Evolutionary conservation across 2,329 filamentous ascomycete genomes (phyloP).

Genomic region (Hymenoscyphus albidus): DNA sequence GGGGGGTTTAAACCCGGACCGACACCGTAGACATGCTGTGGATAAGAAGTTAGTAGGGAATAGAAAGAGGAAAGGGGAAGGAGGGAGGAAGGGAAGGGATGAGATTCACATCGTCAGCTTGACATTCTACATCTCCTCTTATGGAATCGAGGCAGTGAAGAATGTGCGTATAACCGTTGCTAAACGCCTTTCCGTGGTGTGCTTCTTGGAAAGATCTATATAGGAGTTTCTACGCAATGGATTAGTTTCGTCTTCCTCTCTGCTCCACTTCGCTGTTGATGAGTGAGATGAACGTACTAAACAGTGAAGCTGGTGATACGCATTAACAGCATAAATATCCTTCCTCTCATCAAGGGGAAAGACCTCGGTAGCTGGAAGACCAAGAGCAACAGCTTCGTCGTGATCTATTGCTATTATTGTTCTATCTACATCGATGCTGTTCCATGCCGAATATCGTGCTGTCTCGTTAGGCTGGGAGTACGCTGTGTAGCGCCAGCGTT

Average conservation of each 20-base stretch:
- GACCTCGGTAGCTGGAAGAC: not conserved
- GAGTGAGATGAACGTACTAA: not conserved
- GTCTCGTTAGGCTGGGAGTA: not conserved
- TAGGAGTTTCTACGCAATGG: not conserved
- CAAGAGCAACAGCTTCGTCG: conserved; percentile 2
- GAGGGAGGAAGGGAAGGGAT: not conserved
- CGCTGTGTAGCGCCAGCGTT: not conserved
- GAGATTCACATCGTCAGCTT: not conserved
- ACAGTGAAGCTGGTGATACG: conserved; percentile 12
- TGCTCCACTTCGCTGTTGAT: too few species aligned
- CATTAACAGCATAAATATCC: conserved; percentile 10
- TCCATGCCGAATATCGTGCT: not conserved
- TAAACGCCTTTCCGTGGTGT: not conserved
- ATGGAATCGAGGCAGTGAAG: conserved; percentile 9
- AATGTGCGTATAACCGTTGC: conserved; percentile 5
- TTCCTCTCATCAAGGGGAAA: conserved; percentile 9
- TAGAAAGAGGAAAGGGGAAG: not conserved
- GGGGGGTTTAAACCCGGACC: conserved; percentile 4
- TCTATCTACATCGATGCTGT: conserved; percentile 4
- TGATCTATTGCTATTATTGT: conserved; percentile 8
- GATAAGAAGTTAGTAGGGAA: not conserved
- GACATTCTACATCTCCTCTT: conserved; percentile 5
- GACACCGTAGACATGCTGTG: not conserved
- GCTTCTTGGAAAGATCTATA: not conserved
- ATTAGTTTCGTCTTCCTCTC: not conserved